phyloP scores from a whole-genome alignment of 2,329 filamentous ascomycete species.

The Intubia oerlemansii region DNA sequence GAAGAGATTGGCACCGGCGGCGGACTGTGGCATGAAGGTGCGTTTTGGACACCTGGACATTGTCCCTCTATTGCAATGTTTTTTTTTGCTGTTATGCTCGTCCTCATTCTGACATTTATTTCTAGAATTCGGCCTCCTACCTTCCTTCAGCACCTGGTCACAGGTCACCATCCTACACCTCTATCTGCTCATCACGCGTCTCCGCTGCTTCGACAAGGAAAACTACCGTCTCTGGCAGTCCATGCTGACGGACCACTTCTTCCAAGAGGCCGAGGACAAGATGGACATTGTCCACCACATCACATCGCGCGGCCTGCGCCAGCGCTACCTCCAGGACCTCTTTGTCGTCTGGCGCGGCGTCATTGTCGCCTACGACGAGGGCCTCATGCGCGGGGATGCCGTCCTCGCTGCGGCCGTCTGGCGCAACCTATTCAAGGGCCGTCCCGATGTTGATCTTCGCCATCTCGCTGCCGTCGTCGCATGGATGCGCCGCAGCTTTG shows the following conservation, averaged over 20 bases:
- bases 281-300: slow-evolving; percentile 66
- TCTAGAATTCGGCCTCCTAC: slow-evolving; percentile 52
- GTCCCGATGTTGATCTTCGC: slow-evolving; percentile 26
- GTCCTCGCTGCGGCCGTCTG: slow-evolving; percentile 67
- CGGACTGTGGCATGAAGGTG: slow-evolving; percentile 70
- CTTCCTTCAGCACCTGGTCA: slow-evolving; percentile 89
- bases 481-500: slow-evolving; percentile 30
- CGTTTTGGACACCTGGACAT: slow-evolving; percentile 11
- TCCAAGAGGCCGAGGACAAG: slow-evolving; percentile 66
- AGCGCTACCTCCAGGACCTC: slow-evolving; percentile 62
- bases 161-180: slow-evolving; percentile 94
- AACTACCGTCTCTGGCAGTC: slow-evolving; percentile 61
- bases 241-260: slow-evolving; percentile 88
- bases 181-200: slow-evolving; percentile 68
- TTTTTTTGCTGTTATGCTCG: neutral
- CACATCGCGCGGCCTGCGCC: slow-evolving; percentile 33
- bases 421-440: slow-evolving; percentile 76
- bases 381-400: slow-evolving; percentile 53
- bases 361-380: slow-evolving; percentile 69
- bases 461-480: slow-evolving; percentile 30
- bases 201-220: slow-evolving; percentile 55
- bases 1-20: slow-evolving; percentile 61
- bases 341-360: slow-evolving; percentile 86
- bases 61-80: neutral
- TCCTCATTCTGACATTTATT: neutral